Conservation (phyloP, 352 stramenopile genomes). For the Globisporangium camurandrum region DNA sequence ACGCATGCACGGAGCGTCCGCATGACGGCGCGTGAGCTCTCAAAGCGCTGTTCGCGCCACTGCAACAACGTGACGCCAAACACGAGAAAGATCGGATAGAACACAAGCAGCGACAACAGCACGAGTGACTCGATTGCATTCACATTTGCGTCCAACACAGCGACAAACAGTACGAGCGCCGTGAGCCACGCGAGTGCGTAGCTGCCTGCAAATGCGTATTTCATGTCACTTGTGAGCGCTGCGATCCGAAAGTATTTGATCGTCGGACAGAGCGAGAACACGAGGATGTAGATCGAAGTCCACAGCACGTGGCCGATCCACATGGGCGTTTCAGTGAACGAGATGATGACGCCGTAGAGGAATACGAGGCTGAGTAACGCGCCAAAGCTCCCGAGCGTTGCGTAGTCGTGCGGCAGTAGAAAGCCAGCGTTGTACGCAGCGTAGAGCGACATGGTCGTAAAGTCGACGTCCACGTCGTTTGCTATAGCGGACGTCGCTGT, state of each 20-base stretch:
- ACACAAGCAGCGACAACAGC: constrained; percentile 65
- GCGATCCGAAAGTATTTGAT: constrained; percentile 79
- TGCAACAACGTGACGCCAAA: constrained; percentile 64
- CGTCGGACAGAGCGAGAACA: constrained; percentile 66
- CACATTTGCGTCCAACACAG: constrained; percentile 41
- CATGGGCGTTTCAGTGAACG: constrained; percentile 47
- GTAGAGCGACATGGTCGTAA: constrained; percentile 66
- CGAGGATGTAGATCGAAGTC: constrained; percentile 44
- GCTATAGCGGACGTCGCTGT: constrained; percentile 3
- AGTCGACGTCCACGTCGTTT: constrained; percentile 32
- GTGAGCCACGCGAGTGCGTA: constrained; percentile 61
- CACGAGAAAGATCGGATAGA: constrained; percentile 77
- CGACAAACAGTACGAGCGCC: constrained; percentile 66
- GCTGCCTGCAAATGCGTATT: constrained; percentile 34
- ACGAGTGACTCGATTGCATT: constrained; percentile 68
- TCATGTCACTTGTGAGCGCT: constrained; percentile 49
- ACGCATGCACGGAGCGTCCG: constrained; percentile 28
- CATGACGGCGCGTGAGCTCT: constrained; percentile 37
- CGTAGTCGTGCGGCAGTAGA: constrained; percentile 67
- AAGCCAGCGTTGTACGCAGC: constrained; percentile 63
- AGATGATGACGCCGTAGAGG: constrained; percentile 59
- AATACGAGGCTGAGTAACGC: constrained; percentile 45
- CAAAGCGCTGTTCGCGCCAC: constrained; percentile 73
- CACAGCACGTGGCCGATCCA: constrained; percentile 76
- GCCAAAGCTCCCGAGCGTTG: constrained; percentile 56